Base-by-base conservation (phyloP, 441 rosid species). In the Pelargonium fulgidum region DNA sequence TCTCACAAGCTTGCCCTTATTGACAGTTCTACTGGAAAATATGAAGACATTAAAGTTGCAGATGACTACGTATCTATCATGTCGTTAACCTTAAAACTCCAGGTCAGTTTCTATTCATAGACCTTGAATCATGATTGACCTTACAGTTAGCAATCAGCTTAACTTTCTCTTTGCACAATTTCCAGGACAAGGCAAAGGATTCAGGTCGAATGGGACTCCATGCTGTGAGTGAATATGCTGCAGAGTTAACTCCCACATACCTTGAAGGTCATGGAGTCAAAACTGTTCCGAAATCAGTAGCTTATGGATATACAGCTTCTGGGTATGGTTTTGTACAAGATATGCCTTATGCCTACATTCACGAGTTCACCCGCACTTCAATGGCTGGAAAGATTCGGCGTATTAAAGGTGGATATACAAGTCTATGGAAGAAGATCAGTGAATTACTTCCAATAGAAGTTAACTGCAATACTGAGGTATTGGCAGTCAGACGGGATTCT, bases 341-440 rank as follows among this genome's bases (percentile, higher is more conserved):
- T 72, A 88, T 88, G 93, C 84, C 93, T 14, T 86, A 86, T 59
- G 89, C 91, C 14, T 88, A 86, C 72, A 69, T 88, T 61, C 93
- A 88, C 64, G 93, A 88, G 78, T 88, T 88, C 75, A 86, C 86
- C 7, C 70, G 89, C 69, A 88, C 89, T 68, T 86, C 91, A 61
- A 88, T 88, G 91, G 93, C 93, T 7, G 89, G 93, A 69, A 88
- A 88, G 75, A 86, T 88, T 14, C 69, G 82, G 12, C 89, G 91
- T 6, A 77, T 88, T 58, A 85, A 77, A 68, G 88, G 85, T 64
- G 93, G 91, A 76, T 86, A 88, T 59, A 78, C 75, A 58, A 80
- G 84, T 45, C 80, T 88, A 1, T 88, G 93, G 93, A 71, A 80
- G 75, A 88, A 83, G 78, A 70, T 88, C 44, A 47, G 76, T 29